These are phyloP conservation scores for Phialemoniopsis sp. DNA, from an alignment of 2,329 filamentous ascomycete species.

Conservation along the genomic window DNA sequence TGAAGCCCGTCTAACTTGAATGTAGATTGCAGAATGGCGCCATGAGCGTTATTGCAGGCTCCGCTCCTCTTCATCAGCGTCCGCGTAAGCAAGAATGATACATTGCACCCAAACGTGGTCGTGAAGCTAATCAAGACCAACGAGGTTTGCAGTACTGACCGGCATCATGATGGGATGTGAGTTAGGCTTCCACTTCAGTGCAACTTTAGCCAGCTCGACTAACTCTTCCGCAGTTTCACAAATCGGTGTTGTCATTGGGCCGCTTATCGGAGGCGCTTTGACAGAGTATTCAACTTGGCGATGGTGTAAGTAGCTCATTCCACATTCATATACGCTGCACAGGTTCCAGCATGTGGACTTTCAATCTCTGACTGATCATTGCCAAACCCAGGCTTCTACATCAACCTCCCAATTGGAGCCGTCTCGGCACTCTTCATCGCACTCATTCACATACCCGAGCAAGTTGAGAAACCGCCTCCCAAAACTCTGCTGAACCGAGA, in stretches of 20 bases:
- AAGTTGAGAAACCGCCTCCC: conserved; percentile 21
- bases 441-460: conserved; percentile 29
- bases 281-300: conserved; percentile 35
- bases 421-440: conserved; percentile 24
- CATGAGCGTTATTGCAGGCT: conserved; percentile 42
- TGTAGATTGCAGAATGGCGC: conserved; percentile 47
- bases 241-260: conserved; percentile 40
- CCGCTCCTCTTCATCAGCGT: conserved; percentile 33
- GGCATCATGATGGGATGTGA: conserved; percentile 32
- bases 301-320: conserved; percentile 42
- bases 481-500: conserved; percentile 15
- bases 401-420: conserved; percentile 40
- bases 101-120: no score
- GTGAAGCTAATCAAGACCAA: conserved; percentile 1
- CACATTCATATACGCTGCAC: conserved; percentile 11
- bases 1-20: no score
- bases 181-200: no score
- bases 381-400: conserved; percentile 25
- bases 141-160: no score
- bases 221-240: no score
- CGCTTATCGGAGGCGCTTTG: conserved; percentile 39
- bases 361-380: no score
- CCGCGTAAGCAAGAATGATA: conserved; percentile 45
- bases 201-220: no score
- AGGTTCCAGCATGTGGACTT: no score